phyloP scores from a whole-genome alignment of 106 monocot genomes.

The Agapanthus africanus region DNA sequence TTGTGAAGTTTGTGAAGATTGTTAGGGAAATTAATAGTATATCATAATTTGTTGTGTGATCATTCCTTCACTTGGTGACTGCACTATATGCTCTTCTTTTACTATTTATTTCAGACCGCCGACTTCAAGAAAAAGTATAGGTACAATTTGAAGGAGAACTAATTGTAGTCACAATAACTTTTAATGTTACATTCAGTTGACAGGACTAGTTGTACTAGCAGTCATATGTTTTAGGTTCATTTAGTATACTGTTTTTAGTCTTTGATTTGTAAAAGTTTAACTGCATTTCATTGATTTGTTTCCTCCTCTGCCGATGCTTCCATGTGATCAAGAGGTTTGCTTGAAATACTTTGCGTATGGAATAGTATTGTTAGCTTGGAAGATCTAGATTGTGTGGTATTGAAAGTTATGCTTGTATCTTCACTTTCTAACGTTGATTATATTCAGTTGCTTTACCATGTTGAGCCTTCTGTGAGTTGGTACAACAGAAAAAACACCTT shows the following conservation, averaged over 20 bases:
- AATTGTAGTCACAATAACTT: not conserved
- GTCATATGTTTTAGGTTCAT: not conserved
- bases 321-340: not conserved
- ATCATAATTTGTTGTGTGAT: not conserved
- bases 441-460: not conserved
- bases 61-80: not conserved
- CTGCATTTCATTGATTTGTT: not conserved
- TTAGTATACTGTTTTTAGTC: not conserved
- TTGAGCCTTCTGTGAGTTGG: not conserved
- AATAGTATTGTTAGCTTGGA: not conserved
- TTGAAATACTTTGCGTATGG: not conserved
- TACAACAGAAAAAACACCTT: no score
- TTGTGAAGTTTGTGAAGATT: not conserved
- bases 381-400: not conserved
- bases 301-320: not conserved
- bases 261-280: not conserved
- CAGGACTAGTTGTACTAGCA: not conserved
- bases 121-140: not conserved
- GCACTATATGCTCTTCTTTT: not conserved
- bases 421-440: not conserved
- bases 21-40: not conserved
- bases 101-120: not conserved
- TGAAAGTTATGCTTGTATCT: not conserved
- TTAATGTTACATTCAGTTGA: not conserved
- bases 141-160: not conserved